Evolutionary conservation across 1,284 basidiomycete genomes (phyloP), one percentile per base, ranked within the genome.

Genomic region (Meripilus lineatus): DNA sequence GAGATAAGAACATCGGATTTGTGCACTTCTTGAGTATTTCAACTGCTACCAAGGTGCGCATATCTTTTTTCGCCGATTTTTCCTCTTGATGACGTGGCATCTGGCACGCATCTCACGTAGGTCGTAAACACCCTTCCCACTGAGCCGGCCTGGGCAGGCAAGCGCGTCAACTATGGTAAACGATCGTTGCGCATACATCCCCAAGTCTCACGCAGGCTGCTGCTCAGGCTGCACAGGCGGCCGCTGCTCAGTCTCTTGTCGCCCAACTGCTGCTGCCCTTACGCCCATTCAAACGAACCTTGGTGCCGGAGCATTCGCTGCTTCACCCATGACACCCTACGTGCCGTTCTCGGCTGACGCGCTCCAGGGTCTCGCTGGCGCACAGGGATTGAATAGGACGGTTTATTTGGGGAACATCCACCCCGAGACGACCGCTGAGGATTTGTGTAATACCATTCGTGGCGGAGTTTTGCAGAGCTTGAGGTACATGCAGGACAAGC

Each of bases 1-100:
- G 92, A 49, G 93, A 97, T 72, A 96, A 96, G 77, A 93, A 94
- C 59, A 96, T 96, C 52, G 93, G 92, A 5, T 97, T 97, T 62
- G 89, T 97, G 32, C 93, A 97, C 67, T 97, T 96, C 73, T 70
- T 96, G 57, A 91, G 87, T 64, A 95, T 97, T 62, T 79, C 85
- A 11, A 81, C 88, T 32, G 93, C 93, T 24, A 94, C 88, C 55
- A 95, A 95, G 84, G 91, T 90, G 48, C 40, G 64, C 51, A 18
- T 22, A 22, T 39, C 18, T 61, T 59, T 17, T 15, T 30, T 15
- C 22, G 5, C 14, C 44, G 8, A n/a, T n/a, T 21, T 38, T 22
- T 20, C 8, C 30, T 44, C 37, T 22, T 28, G 10, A 21, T 21
- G 22, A 44, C 22, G 6, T 20, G 28, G 30, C 28, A 14, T 32